These are phyloP conservation scores for Aethionema arabicum DNA, from an alignment of 345 rosid species.

Conservation along the genomic window DNA sequence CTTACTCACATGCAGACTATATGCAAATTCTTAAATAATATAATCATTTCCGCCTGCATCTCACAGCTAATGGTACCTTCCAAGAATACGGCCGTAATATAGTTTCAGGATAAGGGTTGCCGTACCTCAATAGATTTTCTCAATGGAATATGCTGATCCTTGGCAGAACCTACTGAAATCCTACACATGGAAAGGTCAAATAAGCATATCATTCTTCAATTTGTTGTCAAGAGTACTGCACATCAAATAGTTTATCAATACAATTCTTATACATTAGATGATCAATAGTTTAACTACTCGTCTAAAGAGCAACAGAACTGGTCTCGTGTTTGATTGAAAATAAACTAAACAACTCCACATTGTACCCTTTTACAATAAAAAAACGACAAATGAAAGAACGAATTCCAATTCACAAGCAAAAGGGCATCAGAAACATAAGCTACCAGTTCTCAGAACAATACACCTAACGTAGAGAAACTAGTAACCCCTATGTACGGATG, in stretches of 20 bases:
- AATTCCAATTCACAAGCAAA: conserved; percentile 8
- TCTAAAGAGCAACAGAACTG: background rate
- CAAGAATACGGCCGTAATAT: conserved; percentile 16
- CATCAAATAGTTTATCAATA: conserved; percentile 7
- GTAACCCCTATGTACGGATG: conserved; percentile 10
- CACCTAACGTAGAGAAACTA: background rate
- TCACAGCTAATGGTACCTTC: background rate
- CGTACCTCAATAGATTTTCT: conserved; percentile 51
- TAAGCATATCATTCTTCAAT: conserved; percentile 7
- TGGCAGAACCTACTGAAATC: conserved; percentile 43
- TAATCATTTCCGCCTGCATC: conserved; percentile 10
- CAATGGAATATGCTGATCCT: conserved; percentile 36
- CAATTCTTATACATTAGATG: background rate
- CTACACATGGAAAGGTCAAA: conserved; percentile 40
- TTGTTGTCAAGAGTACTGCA: background rate
- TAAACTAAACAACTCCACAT: too few relatives aligned
- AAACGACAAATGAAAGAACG: conserved; percentile 14
- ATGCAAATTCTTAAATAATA: background rate
- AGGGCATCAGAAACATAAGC: conserved; percentile 17
- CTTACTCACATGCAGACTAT: background rate
- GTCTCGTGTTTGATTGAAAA: too few relatives aligned
- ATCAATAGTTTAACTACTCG: conserved; percentile 8
- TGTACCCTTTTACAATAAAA: too few relatives aligned
- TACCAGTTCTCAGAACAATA: background rate
- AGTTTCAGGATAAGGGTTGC: conserved; percentile 1